Evolutionary conservation across 2,329 filamentous ascomycete genomes (phyloP).

Genomic region (Fusarium liriodendri): DNA sequence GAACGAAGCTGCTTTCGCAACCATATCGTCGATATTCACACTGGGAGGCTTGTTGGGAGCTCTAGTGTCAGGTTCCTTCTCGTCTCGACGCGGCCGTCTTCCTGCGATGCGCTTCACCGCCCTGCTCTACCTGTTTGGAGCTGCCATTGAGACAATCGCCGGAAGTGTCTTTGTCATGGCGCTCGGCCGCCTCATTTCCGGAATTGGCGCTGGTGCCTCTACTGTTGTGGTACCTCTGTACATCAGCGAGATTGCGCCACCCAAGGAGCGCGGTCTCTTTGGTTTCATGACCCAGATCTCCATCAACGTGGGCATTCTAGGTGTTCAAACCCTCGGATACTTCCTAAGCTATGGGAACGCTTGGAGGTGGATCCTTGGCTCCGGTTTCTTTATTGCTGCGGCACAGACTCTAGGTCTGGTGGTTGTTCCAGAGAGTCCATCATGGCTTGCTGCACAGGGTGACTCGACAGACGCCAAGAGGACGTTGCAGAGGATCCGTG

Average conservation of each 20-base stretch:
- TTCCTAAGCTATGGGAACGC: slow-evolving; percentile 83
- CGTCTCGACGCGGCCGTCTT: slow-evolving; percentile 80
- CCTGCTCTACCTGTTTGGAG: slow-evolving; percentile 80
- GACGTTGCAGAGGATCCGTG: slow-evolving; percentile 81
- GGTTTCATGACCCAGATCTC: slow-evolving; percentile 89
- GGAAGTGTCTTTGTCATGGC: slow-evolving; percentile 74
- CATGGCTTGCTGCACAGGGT: slow-evolving; percentile 81
- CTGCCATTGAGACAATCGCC: slow-evolving; percentile 79
- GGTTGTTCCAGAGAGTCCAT: slow-evolving; percentile 86
- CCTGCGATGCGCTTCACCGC: slow-evolving; percentile 82
- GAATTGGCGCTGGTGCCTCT: slow-evolving; percentile 86
- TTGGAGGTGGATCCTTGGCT: slow-evolving; percentile 86
- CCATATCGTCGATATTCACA: slow-evolving; percentile 91
- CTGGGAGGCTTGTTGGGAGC: slow-evolving; percentile 89
- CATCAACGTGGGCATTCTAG: slow-evolving; percentile 90
- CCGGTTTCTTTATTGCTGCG: slow-evolving; percentile 75
- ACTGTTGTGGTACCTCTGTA: slow-evolving; percentile 96
- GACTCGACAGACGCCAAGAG: slow-evolving; percentile 71
- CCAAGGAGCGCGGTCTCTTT: slow-evolving; percentile 80
- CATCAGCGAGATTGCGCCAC: slow-evolving; percentile 90
- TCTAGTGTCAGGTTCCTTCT: slow-evolving; percentile 81
- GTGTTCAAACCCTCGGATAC: slow-evolving; percentile 85
- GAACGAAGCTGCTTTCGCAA: slow-evolving; percentile 82
- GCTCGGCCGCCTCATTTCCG: slow-evolving; percentile 81
- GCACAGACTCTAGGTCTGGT: slow-evolving; percentile 77